Conservation (phyloP, 1,284 basidiomycete species). For the Thelephora terrestris region DNA sequence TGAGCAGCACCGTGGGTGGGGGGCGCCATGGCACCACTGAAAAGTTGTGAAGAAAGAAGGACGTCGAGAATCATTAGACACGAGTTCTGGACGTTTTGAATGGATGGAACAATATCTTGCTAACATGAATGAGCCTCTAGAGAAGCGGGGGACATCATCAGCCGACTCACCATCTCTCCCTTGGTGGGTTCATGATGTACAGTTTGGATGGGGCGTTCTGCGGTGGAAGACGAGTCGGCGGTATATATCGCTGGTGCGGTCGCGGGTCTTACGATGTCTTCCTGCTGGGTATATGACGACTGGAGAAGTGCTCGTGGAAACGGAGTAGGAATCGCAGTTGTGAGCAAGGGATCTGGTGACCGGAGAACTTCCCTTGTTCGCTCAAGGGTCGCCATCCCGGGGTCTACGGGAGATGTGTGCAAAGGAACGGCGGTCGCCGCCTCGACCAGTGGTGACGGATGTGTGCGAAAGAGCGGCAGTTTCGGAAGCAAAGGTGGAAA, state of each 20-base stretch:
- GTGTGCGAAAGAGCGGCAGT: not conserved
- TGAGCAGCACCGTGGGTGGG: slow-evolving; percentile 18
- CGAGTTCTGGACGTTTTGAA: slow-evolving; percentile 58
- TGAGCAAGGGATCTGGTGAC: not conserved
- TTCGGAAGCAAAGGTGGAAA: not conserved
- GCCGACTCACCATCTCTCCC: no score
- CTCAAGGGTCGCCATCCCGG: not conserved
- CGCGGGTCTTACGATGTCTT: not conserved
- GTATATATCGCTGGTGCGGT: no score
- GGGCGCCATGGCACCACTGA: slow-evolving; percentile 40
- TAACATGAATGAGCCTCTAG: slow-evolving; percentile 13
- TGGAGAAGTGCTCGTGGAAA: not conserved
- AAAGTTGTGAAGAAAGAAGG: slow-evolving; percentile 56
- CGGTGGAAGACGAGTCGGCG: no score
- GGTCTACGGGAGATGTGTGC: not conserved
- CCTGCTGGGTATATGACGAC: not conserved
- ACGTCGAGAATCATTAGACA: slow-evolving; percentile 65
- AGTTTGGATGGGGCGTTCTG: no score
- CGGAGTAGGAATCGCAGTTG: not conserved
- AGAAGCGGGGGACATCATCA: no score
- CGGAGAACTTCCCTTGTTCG: not conserved
- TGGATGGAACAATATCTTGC: slow-evolving; percentile 58
- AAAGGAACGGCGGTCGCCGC: no score
- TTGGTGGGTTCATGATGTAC: no score
- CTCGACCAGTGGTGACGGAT: no score